Conservation (phyloP, 495 filamentous ascomycete species). For the Articulospora tetracladia region DNA sequence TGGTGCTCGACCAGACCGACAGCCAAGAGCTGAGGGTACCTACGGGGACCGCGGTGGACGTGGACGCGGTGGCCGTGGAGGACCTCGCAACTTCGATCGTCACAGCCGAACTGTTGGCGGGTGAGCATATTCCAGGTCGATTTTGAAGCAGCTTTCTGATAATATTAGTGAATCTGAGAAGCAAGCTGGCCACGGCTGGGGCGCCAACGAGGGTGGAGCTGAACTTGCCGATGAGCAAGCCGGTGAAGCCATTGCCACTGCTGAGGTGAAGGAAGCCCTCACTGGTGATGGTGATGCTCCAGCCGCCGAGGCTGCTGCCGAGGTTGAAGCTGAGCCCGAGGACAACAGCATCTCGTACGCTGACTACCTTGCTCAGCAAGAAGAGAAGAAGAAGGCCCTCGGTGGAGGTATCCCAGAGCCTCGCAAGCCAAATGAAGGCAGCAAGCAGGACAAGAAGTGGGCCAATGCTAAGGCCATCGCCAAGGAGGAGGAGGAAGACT, state of each 20-base stretch:
- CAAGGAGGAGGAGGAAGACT: conserved; percentile 70
- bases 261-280: conserved; percentile 64
- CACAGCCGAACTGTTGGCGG: conserved; percentile 70
- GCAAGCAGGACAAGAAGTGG: conserved; percentile 86
- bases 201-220: conserved; percentile 69
- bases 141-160: conserved; percentile 9
- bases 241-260: conserved; percentile 79
- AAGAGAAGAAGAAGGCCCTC: conserved; percentile 75
- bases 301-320: conserved; percentile 25
- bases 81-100: conserved; percentile 65
- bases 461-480: conserved; percentile 72
- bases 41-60: conserved; percentile 53
- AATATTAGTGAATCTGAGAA: conserved; percentile 74
- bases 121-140: conserved; percentile 42
- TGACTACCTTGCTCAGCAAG: conserved; percentile 84
- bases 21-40: conserved; percentile 41
- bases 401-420: conserved; percentile 55
- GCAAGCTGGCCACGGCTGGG: conserved; percentile 90
- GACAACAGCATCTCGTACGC: conserved; percentile 84
- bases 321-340: conserved; percentile 57
- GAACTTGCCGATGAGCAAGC: conserved; percentile 86
- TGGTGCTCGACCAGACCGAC: conserved; percentile 34
- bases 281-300: conserved; percentile 40
- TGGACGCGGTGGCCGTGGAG: conserved; percentile 42
- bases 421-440: conserved; percentile 88